A percentile compares a stretch with the other conserved stretches of the same genome.
Conservation (phyloP, 31 red algal genomes). For the Odonthalia washingtoniensis region DNA sequence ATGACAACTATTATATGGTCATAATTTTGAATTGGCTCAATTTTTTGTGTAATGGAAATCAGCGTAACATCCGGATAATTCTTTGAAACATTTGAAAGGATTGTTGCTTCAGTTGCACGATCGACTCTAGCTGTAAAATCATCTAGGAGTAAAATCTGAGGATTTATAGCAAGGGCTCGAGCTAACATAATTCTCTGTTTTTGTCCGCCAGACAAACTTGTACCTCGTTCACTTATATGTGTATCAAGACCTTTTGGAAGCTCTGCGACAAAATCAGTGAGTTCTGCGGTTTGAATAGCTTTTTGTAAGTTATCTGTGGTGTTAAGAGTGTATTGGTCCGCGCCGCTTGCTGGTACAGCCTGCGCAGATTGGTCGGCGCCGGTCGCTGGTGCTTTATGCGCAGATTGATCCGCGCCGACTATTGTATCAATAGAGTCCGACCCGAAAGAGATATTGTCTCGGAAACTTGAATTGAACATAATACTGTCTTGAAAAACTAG, state of each 20-base stretch:
- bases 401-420: no score
- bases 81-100: constrained; percentile 74
- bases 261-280: constrained; percentile 78
- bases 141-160: constrained; percentile 89
- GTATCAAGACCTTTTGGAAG: constrained; percentile 88
- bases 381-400: no score
- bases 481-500: no score
- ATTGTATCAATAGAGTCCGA: no score
- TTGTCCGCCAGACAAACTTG: constrained; percentile 86
- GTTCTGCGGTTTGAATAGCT: no score
- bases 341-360: no score
- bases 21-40: constrained; percentile 78
- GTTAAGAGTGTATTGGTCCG: no score
- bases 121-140: constrained; percentile 94
- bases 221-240: constrained; percentile 84
- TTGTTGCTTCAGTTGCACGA: constrained; percentile 70
- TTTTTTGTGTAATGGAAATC: constrained; percentile 88
- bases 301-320: no score
- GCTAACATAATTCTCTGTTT: constrained; percentile 96
- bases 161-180: constrained; percentile 78
- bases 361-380: no score
- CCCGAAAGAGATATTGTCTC: no score
- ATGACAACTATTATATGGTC: constrained; percentile 84
- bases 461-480: no score
- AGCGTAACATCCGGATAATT: constrained; percentile 71